These are phyloP conservation scores for Sclerotiophoma versabilis DNA, from an alignment of 2,329 filamentous ascomycete genomes.

Conservation along the genomic window DNA sequence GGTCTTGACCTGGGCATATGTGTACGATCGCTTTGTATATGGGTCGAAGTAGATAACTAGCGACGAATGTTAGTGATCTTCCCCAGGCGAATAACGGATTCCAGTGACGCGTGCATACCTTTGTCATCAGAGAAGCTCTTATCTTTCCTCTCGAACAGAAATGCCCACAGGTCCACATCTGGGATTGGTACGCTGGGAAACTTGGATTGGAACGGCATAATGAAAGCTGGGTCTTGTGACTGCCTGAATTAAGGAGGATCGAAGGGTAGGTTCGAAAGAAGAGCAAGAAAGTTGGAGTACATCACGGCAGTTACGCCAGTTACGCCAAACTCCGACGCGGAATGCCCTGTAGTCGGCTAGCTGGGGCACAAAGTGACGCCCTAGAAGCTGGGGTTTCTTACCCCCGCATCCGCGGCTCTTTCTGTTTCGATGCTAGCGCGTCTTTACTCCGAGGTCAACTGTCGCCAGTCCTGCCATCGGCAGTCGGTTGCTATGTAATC, in stretches of 20 bases:
- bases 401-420: constrained; percentile 36
- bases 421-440: constrained; percentile 22
- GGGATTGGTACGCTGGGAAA: constrained; percentile 74
- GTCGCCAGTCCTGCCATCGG: neutral
- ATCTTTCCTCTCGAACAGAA: constrained; percentile 75
- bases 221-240: constrained; percentile 5
- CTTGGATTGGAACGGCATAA: constrained; percentile 75
- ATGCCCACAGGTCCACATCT: constrained; percentile 76
- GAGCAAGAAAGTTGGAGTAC: constrained; percentile 14
- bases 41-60: constrained; percentile 80
- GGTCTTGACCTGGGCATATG: constrained; percentile 70
- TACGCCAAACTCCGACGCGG: constrained; percentile 19
- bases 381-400: constrained; percentile 16
- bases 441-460: constrained; percentile 29
- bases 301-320: constrained; percentile 17
- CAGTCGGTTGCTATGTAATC: neutral
- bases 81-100: neutral
- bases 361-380: constrained; percentile 23
- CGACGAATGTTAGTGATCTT: constrained; percentile 11
- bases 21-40: constrained; percentile 73
- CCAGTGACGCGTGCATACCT: constrained; percentile 55
- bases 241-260: constrained; percentile 4
- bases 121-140: constrained; percentile 74
- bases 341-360: constrained; percentile 22
- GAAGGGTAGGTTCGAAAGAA: constrained; percentile 6